Evolutionary conservation across 106 monocot species (phyloP), one percentile per base, ranked within the genome.

Genomic region (Acorus calamus): DNA sequence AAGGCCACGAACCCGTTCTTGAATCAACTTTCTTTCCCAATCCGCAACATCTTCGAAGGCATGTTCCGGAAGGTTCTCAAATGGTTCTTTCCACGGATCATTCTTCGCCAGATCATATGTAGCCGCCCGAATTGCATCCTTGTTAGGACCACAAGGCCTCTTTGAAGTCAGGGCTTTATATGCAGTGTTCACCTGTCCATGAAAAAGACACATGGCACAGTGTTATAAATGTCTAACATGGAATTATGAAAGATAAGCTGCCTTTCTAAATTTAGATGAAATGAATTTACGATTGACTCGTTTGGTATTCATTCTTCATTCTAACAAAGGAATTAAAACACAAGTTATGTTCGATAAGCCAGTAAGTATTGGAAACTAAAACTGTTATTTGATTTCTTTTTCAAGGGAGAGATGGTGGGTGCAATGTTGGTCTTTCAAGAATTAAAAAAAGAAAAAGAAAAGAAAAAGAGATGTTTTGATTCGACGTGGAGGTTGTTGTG

Each of bases 31-130:
- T 65, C 88, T 84, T 59, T 92, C 85, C 80, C 82, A 85, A 52
- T 69, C 73, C 6, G 92, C 68, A 60, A 92, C 44, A 44, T 71
- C 79, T 3, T 14, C 52, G 10, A 88, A 92, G 10, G 88, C 88
- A 74, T 80, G 62, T 50, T 92, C 92, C 4, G 82, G 85, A 8
- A 88, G 80, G 56, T 44, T 83, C 64, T 92, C 88, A 56, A 88
- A 92, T 10, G 88, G 84, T 53, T 92, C 88, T 62, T 88, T 92
- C 82, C 78, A 80, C 2, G 70, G 75, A 62, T 78, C 88, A 66
- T 81, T 83, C 80, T 83, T 88, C 2, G 82, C 85, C 41, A 93
- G 73, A 77, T 93, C 88, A 44, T 79, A 93, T n/a, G 85, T 93
- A 47, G 92, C 88, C 42, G 83, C 88, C 64, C 74, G 77, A 50